phyloP scores from a whole-genome alignment of 345 rosid species.

The Clausena lansium region DNA sequence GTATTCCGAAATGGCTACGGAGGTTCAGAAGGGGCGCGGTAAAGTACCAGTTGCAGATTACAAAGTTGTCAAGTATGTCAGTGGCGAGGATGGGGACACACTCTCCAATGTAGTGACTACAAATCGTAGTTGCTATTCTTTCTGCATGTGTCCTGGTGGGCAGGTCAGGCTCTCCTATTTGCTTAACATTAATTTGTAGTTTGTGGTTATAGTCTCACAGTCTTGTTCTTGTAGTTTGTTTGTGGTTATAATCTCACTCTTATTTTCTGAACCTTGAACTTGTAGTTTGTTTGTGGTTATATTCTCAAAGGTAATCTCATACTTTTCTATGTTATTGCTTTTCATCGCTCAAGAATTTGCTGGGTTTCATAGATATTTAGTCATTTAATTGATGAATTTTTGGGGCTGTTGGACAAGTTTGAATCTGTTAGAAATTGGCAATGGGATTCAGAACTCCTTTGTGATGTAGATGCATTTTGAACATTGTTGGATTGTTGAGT shows the following conservation, averaged over 20 bases:
- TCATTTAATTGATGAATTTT: background rate
- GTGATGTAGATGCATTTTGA: background rate
- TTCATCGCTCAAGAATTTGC: background rate
- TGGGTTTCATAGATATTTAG: background rate
- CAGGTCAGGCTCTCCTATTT: slow-evolving; percentile 51
- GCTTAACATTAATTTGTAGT: background rate
- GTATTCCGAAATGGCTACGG: slow-evolving; percentile 74
- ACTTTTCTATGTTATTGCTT: background rate
- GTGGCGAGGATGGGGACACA: slow-evolving; percentile 30
- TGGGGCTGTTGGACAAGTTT: background rate
- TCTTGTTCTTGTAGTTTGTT: background rate
- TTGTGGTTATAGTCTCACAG: background rate
- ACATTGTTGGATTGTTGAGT: background rate
- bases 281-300: background rate
- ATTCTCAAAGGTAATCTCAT: background rate
- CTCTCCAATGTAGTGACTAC: slow-evolving; percentile 22
- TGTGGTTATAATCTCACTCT: background rate
- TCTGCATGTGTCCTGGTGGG: slow-evolving; percentile 99
- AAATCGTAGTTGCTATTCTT: slow-evolving; percentile 85
- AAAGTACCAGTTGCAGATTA: slow-evolving; percentile 96
- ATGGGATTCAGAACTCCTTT: background rate
- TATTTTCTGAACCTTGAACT: slow-evolving; percentile 1
- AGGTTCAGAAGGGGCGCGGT: slow-evolving; percentile 75
- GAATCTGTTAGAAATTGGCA: background rate
- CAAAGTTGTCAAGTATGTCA: slow-evolving; percentile 70